Base-by-base conservation (phyloP, 441 rosid species). In the Adansonia gregorii region DNA sequence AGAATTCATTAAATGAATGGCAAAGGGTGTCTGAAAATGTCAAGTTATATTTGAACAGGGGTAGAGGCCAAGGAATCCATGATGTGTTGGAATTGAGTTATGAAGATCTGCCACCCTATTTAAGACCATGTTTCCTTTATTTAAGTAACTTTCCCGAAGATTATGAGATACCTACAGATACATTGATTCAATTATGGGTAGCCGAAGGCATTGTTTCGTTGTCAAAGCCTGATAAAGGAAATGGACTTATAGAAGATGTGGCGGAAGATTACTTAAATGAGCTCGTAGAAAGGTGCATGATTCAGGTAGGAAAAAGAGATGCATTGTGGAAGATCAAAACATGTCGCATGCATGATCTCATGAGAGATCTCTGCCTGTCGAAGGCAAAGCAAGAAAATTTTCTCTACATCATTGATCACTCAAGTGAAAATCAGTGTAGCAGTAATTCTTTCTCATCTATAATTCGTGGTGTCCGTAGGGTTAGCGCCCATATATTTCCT, bases 331-430 rank as follows among this genome's bases (percentile, higher is more conserved):
- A 75, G 52, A 64, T 84, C 35, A 76, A 48, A 72, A 82, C 80
- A 0, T 78, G 71, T 19, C 83, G 69, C 4, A 54, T 86, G 75
- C 89, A 84, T 72, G 86, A 86, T 58, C 77, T 84, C 20, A 79
- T 82, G 84, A 66, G 88, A 56, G 83, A 82, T 67, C 73, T 86
- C 0, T 86, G 85, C 75, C 20, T 84, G 66, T 75, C 59, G 51
- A 78, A 82, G 66, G 85, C 88, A 41, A 67, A 74, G 66, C 12
- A 78, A 48, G 80, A 78, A 49, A 78, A 66, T 43, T 78, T 76
- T 43, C 24, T 83, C 15, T 73, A n/a, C 49, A 74, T 76, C 58
- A 31, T 83, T 24, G 72, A 67, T 11, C 55, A 46, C 1, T 22
- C 56, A 45, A 67, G 19, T 67, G 31, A 3, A 66, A 0, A 4